Evolutionary conservation across 1,284 basidiomycete species (phyloP).

Genomic region (Trichosporon ovoides): DNA sequence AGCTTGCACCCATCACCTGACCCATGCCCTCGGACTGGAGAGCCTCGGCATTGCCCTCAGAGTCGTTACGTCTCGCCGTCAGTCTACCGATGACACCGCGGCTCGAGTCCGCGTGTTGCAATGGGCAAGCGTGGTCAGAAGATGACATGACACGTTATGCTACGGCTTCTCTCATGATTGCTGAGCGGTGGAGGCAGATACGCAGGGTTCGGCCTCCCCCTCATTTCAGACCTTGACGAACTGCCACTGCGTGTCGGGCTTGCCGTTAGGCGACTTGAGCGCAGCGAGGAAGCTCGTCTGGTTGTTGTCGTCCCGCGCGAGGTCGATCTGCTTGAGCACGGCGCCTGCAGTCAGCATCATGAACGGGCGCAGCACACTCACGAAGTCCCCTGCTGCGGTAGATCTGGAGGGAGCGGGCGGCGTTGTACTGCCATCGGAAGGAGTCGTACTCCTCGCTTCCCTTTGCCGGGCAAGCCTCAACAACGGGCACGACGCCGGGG

Average conservation of each 20-base stretch:
- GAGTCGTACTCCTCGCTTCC: not conserved
- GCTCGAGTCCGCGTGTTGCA: too few species aligned
- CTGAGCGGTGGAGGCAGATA: too few species aligned
- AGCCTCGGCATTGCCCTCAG: not conserved
- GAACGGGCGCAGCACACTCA: too few species aligned
- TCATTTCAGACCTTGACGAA: not conserved
- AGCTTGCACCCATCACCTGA: too few species aligned
- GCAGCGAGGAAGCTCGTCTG: not conserved
- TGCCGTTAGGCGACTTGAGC: not conserved
- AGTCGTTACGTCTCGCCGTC: not conserved
- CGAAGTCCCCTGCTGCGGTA: not conserved
- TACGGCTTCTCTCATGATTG: too few species aligned
- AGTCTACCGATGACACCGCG: too few species aligned
- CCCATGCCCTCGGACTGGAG: too few species aligned
- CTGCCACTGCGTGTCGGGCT: not conserved
- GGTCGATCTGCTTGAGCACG: not conserved
- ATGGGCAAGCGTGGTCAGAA: too few species aligned
- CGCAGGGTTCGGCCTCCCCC: too few species aligned
- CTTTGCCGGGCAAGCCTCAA: not conserved
- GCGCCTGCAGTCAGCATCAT: not conserved
- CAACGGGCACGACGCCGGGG: not conserved
- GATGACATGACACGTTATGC: too few species aligned
- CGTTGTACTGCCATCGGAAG: not conserved
- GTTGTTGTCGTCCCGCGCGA: not conserved
- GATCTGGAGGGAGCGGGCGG: not conserved